These are phyloP conservation scores for Aspergillus indologenus DNA, from an alignment of 495 filamentous ascomycete species.

Conservation along the genomic window DNA sequence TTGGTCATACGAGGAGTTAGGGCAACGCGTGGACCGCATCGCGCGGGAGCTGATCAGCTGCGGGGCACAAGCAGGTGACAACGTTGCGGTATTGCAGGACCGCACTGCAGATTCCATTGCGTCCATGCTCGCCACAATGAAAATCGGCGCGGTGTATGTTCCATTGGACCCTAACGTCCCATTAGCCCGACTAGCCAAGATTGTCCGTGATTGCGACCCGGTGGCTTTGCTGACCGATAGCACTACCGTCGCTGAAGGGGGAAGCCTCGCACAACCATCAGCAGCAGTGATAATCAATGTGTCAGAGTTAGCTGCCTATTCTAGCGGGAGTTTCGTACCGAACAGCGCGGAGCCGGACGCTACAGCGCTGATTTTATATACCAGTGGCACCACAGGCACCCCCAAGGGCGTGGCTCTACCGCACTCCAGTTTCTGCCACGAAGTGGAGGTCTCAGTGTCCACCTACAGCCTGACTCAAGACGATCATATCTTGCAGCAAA, in stretches of 20 bases:
- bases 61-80: slow-evolving; percentile 7
- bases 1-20: too few relatives aligned
- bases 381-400: slow-evolving; percentile 33
- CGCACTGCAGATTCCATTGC: slow-evolving; percentile 41
- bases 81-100: slow-evolving; percentile 14
- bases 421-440: slow-evolving; percentile 27
- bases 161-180: slow-evolving; percentile 42
- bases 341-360: too few relatives aligned
- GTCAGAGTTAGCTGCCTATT: not conserved
- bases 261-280: too few relatives aligned
- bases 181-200: not conserved
- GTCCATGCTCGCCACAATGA: slow-evolving; percentile 52
- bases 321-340: too few relatives aligned
- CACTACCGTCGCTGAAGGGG: not conserved
- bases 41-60: slow-evolving; percentile 3
- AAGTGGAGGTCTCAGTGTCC: slow-evolving; percentile 13
- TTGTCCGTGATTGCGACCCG: slow-evolving; percentile 6
- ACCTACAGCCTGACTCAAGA: slow-evolving; percentile 12
- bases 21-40: slow-evolving; percentile 12
- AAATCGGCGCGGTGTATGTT: slow-evolving; percentile 48
- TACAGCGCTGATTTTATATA: slow-evolving; percentile 27
- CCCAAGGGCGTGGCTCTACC: slow-evolving; percentile 37
- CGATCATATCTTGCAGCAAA: slow-evolving; percentile 34
- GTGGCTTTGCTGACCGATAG: not conserved
- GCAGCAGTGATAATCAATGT: slow-evolving; percentile 16